Evolutionary conservation across 1,284 basidiomycete species (phyloP).

Genomic region (Puccinia hordei): DNA sequence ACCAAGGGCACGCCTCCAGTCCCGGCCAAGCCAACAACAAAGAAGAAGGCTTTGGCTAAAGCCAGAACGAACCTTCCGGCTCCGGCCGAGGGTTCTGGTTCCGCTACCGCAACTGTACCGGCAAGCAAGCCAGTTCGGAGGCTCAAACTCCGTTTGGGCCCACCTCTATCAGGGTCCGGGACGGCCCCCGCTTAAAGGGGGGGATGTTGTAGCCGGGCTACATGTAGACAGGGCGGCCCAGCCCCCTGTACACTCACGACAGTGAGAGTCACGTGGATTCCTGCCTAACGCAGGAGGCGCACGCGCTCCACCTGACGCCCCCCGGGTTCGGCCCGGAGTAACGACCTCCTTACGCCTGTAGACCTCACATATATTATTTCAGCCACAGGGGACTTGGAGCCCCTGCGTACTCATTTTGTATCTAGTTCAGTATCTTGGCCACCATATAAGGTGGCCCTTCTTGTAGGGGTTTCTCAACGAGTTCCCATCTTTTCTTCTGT

Average conservation of each 20-base stretch:
- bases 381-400: not conserved
- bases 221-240: not conserved
- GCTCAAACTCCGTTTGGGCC: not conserved
- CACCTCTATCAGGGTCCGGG: not conserved
- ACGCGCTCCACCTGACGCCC: not conserved
- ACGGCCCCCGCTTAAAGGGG: constrained; percentile 6
- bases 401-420: not conserved
- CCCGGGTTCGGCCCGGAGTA: not conserved
- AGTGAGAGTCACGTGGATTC: not conserved
- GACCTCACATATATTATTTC: not conserved
- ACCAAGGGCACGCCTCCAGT: not conserved
- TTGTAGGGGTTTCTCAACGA: not conserved
- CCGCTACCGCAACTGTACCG: not conserved
- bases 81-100: not conserved
- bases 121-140: not conserved
- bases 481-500: not conserved
- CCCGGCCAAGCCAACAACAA: no score
- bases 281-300: not conserved
- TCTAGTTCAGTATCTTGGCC: not conserved
- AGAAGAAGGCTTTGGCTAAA: no score
- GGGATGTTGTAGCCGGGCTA: constrained; percentile 18
- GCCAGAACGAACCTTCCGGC: no score
- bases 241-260: not conserved
- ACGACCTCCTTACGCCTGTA: not conserved
- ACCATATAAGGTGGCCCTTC: not conserved